Evolutionary conservation across 2,329 filamentous ascomycete species (phyloP).

Genomic region (Aspergillus ustus): DNA sequence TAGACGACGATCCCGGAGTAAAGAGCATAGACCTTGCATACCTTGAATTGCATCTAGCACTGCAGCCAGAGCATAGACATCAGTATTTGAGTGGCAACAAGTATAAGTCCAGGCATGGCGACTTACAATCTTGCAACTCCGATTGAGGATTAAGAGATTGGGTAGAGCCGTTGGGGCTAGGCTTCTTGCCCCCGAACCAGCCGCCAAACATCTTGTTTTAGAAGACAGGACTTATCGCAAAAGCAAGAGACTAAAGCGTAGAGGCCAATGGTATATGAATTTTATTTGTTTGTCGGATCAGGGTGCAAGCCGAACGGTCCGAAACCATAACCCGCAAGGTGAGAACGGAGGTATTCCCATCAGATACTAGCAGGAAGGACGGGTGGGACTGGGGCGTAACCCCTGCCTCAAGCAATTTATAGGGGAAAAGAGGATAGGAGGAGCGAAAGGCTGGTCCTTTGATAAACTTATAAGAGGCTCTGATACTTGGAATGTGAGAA

Average conservation of each 20-base stretch:
- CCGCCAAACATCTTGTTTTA: constrained; percentile 43
- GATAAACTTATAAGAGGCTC: constrained; percentile 14
- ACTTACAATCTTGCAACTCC: constrained; percentile 58
- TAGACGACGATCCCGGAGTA: constrained; percentile 1
- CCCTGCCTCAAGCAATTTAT: constrained; percentile 16
- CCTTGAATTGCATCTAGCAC: constrained; percentile 51
- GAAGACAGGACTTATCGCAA: background rate
- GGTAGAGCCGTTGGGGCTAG: constrained; percentile 49
- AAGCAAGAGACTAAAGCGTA: constrained; percentile 6
- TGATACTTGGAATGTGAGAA: background rate
- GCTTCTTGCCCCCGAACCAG: constrained; percentile 52
- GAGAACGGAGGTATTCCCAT: constrained; percentile 34
- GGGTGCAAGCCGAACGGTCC: constrained; percentile 22
- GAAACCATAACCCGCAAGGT: constrained; percentile 23
- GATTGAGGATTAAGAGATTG: constrained; percentile 62
- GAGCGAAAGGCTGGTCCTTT: constrained; percentile 12
- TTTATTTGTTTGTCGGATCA: constrained; percentile 17
- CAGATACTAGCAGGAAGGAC: constrained; percentile 19
- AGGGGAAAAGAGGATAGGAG: constrained; percentile 7
- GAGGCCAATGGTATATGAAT: constrained; percentile 8
- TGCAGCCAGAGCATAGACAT: constrained; percentile 24
- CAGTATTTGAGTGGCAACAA: constrained; percentile 23
- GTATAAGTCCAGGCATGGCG: background rate
- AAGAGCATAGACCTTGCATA: constrained; percentile 29
- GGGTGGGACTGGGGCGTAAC: constrained; percentile 29